These are phyloP conservation scores for Saccharomycopsis sp. DNA, from an alignment of 805 yeast species.

Conservation along the genomic window DNA sequence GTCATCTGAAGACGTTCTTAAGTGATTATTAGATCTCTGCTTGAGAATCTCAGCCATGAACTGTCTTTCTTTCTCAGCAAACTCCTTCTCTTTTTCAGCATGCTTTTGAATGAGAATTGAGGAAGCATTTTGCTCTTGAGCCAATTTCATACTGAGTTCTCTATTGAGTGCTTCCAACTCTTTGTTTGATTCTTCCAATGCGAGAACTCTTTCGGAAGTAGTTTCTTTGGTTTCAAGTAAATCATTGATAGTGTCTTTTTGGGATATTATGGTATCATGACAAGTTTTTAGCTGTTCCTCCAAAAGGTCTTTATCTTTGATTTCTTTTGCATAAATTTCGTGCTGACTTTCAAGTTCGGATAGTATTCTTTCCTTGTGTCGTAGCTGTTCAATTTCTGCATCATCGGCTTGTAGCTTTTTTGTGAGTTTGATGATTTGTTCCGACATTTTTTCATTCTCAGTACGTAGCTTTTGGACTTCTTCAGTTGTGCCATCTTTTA, in stretches of 20 bases:
- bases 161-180: background rate
- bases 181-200: background rate
- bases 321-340: background rate
- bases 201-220: background rate
- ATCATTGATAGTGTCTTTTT: background rate
- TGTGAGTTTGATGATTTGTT: too few relatives aligned
- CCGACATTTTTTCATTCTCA: too few relatives aligned
- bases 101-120: constrained; percentile 4
- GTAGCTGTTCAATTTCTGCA: background rate
- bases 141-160: constrained; percentile 1
- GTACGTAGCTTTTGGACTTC: too few relatives aligned
- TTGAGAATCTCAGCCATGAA: constrained; percentile 2
- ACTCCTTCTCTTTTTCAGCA: constrained; percentile 6
- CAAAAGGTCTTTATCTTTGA: constrained; percentile 1
- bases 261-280: background rate
- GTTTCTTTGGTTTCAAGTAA: background rate
- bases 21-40: background rate
- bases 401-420: too few relatives aligned
- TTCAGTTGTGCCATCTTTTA: too few relatives aligned
- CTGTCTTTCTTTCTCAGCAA: constrained; percentile 4
- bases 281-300: constrained; percentile 3
- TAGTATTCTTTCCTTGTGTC: background rate
- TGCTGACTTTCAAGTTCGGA: constrained; percentile 1
- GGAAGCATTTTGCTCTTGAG: constrained; percentile 5
- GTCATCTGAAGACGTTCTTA: constrained; percentile 4